A percentile compares a stretch with the other conserved stretches of the same genome.
Evolutionary conservation across 805 yeast species (phyloP).

Genomic region (Teunomyces tritomae): DNA sequence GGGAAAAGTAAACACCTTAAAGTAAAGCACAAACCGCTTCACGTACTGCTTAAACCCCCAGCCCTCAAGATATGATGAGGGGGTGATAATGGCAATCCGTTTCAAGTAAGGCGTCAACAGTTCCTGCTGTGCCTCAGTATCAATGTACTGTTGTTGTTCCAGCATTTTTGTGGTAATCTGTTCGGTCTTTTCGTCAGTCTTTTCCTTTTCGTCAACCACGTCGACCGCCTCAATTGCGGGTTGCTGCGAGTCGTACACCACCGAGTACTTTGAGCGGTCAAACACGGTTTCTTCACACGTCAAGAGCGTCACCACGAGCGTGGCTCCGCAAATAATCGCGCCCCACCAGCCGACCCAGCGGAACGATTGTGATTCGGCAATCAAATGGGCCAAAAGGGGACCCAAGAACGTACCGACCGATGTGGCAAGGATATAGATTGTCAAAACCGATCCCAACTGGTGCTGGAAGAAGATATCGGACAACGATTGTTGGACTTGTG

Average conservation of each 20-base stretch:
- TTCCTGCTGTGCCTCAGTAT: conserved; percentile 6
- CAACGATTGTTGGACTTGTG: conserved; percentile 39
- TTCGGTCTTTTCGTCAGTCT: not conserved
- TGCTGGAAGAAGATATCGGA: conserved; percentile 38
- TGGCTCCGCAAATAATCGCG: conserved; percentile 42
- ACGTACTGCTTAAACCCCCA: conserved; percentile 42
- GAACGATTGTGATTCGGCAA: conserved; percentile 50
- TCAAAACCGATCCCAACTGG: conserved; percentile 49
- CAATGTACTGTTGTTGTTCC: not conserved
- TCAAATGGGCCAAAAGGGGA: conserved; percentile 59
- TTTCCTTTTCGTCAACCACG: not conserved
- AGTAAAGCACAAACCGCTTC: conserved; percentile 28
- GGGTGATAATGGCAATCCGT: conserved; percentile 32
- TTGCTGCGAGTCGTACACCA: conserved; percentile 10
- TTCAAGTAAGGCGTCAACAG: conserved; percentile 10
- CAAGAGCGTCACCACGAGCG: conserved; percentile 39
- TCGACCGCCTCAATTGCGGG: conserved; percentile 7
- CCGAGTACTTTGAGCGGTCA: conserved; percentile 26
- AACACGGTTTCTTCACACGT: conserved; percentile 58
- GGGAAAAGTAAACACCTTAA: conserved; percentile 35
- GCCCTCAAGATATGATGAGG: conserved; percentile 34
- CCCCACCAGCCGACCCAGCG: conserved; percentile 54
- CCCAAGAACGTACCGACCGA: conserved; percentile 55
- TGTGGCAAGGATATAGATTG: conserved; percentile 53
- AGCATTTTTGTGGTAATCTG: conserved; percentile 1